Evolutionary conservation across 176 grass and related monocot species (phyloP), one percentile per base, ranked within the genome.

Genomic region (Luzula sylvatica): DNA sequence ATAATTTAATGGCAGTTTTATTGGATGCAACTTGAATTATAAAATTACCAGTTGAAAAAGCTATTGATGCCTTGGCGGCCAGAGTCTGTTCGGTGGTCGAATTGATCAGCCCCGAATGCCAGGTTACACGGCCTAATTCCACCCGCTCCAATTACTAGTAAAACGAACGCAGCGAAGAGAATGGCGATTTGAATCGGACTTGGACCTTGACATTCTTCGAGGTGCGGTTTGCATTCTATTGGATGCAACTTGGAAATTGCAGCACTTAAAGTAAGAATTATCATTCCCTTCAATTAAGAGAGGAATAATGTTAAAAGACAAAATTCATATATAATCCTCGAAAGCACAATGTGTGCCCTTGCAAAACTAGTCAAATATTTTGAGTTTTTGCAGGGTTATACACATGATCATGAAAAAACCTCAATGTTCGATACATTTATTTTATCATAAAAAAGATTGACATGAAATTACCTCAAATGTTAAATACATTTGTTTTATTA

Each of bases 81-180:
- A 0, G 24, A 8, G 0, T 71, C 11, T 0, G 70, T 78, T 29
- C 46, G 41, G 7, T 70, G 57, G 53, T 82, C 58, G 72, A 94
- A 83, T 66, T 94, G 88, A 58, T 94, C 88, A 7, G 88, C 88
- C 28, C 88, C 88, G 54, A 94, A 94, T 8, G 88, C 68, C 1
- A 87, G 58, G 38, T 71, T 86, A 60, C 88, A 94, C 3, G 88
- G 88, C 2, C 88, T 71, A 43, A 94, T 87, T 3, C 88, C 87
- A 1, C 78, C 88, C 0, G 87, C 78, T 3, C 87, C 87, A 7
- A 87, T 20, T 26, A 68, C 21, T 19, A 85, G 38, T 0, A 78
- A 61, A 4, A 67, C 46, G 42, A 94, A 82, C 18, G 78, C 59
- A 0, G 8, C n/a, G 20, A 82, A 59, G 22, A 94, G 69, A 17